These are phyloP conservation scores for Bipolaris cookei DNA, from an alignment of 2,329 filamentous ascomycete genomes.

Conservation along the genomic window DNA sequence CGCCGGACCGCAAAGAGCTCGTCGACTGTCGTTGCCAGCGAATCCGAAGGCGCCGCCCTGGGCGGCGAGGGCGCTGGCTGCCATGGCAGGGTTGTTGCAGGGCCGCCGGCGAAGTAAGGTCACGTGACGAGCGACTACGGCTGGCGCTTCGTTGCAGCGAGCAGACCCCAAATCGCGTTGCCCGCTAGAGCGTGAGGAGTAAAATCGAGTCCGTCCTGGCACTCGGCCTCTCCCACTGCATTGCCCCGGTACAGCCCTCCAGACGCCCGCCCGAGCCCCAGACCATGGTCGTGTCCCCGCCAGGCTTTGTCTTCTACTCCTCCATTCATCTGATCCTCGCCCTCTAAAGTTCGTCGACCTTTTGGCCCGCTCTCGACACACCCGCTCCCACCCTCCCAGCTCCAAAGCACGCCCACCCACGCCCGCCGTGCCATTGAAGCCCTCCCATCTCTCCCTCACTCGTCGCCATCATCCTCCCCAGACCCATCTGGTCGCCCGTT, in stretches of 20 bases:
- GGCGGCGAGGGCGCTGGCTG: conserved; percentile 10
- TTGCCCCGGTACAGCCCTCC: conserved; percentile 32
- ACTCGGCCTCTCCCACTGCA: conserved; percentile 34
- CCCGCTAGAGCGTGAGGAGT: conserved; percentile 30
- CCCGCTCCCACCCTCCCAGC: conserved; percentile 39
- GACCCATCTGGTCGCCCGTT: conserved; percentile 14
- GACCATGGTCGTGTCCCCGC: conserved; percentile 40
- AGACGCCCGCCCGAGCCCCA: conserved; percentile 21
- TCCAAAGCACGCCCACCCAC: conserved; percentile 27
- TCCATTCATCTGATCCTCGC: conserved; percentile 37
- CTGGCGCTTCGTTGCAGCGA: conserved; percentile 18
- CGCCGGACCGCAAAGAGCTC: neutral
- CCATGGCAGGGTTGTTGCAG: conserved; percentile 2
- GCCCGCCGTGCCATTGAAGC: conserved; percentile 19
- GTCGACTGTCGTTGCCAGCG: neutral
- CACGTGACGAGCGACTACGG: conserved; percentile 27
- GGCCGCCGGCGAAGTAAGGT: conserved; percentile 8
- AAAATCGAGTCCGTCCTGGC: conserved; percentile 38
- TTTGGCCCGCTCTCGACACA: conserved; percentile 49
- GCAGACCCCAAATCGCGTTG: conserved; percentile 18
- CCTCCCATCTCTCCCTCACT: conserved; percentile 7
- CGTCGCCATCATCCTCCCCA: conserved; percentile 14
- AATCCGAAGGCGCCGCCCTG: neutral
- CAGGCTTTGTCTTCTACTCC: conserved; percentile 25
- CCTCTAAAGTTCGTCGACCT: conserved; percentile 48